phyloP scores from a whole-genome alignment of 495 filamentous ascomycete species.

The Niebla homalea region DNA sequence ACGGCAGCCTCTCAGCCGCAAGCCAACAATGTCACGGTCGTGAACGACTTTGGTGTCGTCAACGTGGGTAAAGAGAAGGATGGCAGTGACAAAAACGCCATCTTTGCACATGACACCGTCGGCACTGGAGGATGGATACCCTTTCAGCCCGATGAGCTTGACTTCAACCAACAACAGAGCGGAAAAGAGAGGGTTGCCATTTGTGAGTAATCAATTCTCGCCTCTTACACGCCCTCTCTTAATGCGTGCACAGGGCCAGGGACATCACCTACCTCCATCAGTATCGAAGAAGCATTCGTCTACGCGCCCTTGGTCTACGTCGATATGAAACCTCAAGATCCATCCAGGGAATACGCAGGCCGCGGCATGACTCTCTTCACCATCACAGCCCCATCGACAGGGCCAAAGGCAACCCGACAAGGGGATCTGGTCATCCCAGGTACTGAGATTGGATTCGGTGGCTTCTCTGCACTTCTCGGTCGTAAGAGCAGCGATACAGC shows the following conservation, averaged over 20 bases:
- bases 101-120: conserved; percentile 16
- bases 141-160: conserved; percentile 17
- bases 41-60: conserved; percentile 17
- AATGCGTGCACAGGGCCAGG: conserved; percentile 14
- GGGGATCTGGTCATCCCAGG: conserved; percentile 18
- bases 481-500: conserved; percentile 6
- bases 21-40: conserved; percentile 10
- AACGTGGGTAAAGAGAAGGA: conserved; percentile 14
- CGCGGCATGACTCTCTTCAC: conserved; percentile 19
- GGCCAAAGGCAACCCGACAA: conserved; percentile 15
- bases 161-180: conserved; percentile 16
- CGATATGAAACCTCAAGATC: conserved; percentile 17
- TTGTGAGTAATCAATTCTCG: conserved; percentile 8
- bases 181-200: conserved; percentile 20
- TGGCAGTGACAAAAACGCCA: conserved; percentile 13
- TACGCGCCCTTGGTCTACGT: conserved; percentile 21
- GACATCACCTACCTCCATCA: conserved; percentile 18
- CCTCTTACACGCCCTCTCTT: not conserved
- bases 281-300: conserved; percentile 14
- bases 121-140: conserved; percentile 19
- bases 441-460: conserved; percentile 16
- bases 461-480: conserved; percentile 16
- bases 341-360: conserved; percentile 16
- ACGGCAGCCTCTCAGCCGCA: conserved; percentile 12
- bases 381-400: conserved; percentile 12